These are phyloP conservation scores for Penicillium sp. DNA, from an alignment of 2,329 filamentous ascomycete species.

Conservation along the genomic window DNA sequence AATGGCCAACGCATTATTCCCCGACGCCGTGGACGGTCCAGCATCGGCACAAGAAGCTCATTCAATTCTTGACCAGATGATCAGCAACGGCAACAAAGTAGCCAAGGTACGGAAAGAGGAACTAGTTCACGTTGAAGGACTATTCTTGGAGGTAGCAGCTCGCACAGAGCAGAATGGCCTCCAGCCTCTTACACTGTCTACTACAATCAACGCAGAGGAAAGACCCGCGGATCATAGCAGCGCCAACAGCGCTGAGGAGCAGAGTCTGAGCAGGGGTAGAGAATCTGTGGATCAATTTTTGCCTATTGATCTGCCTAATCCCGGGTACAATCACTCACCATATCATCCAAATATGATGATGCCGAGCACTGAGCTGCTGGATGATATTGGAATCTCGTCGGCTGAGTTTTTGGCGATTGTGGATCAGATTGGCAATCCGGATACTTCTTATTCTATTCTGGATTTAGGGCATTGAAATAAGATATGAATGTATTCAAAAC, in stretches of 20 bases:
- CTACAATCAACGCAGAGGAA: not conserved
- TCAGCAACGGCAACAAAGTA: not conserved
- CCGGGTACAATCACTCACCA: not conserved
- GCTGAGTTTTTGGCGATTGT: not conserved
- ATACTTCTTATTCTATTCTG: not conserved
- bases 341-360: not conserved
- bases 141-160: not conserved
- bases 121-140: not conserved
- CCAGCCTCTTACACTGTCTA: not conserved
- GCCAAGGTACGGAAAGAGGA: not conserved
- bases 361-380: not conserved
- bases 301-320: not conserved
- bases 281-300: not conserved
- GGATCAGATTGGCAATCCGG: not conserved
- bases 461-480: not conserved
- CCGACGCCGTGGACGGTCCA: no score
- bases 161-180: not conserved
- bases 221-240: not conserved
- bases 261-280: not conserved
- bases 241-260: not conserved
- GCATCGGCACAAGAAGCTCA: not conserved
- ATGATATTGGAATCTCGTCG: not conserved
- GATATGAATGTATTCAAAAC: no score
- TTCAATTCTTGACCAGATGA: not conserved
- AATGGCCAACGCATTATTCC: no score